These are phyloP conservation scores for Amaranthus palmeri DNA, from an alignment of 148 eudicot genomes.

Conservation along the genomic window DNA sequence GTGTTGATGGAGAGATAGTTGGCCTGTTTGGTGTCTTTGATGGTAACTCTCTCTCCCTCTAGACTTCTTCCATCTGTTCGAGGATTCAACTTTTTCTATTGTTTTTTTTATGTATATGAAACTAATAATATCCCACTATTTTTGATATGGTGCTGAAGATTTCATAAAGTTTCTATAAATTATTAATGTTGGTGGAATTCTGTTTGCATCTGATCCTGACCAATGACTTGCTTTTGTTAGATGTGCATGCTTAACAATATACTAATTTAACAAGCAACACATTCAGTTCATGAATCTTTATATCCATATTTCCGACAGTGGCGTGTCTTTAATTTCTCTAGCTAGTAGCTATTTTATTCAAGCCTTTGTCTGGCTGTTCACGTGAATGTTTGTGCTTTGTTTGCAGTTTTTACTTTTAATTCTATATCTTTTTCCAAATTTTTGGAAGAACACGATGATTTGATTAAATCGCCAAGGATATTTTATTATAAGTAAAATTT, in stretches of 20 bases:
- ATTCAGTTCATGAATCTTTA: not conserved
- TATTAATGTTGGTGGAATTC: not conserved
- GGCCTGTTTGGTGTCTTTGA: constrained; percentile 97
- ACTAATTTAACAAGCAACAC: not conserved
- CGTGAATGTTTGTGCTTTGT: not conserved
- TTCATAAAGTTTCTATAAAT: not conserved
- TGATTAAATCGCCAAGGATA: not conserved
- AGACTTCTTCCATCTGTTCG: not conserved
- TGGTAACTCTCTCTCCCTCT: constrained; percentile 38
- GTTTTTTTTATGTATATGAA: not conserved
- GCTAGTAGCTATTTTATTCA: not conserved
- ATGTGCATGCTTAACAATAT: not conserved
- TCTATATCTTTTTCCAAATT: not conserved
- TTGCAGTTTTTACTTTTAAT: not conserved
- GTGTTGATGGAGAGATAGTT: constrained; percentile 81
- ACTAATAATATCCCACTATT: not conserved
- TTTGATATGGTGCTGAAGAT: not conserved
- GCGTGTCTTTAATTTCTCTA: not conserved
- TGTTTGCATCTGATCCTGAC: not conserved
- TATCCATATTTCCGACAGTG: not conserved
- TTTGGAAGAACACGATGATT: not conserved
- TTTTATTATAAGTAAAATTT: not conserved
- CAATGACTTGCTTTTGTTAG: not conserved
- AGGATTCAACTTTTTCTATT: not conserved
- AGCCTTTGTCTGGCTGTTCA: not conserved